Conservation (phyloP, 768 basidiomycete genomes). For the Podaxis mareebaensis region DNA sequence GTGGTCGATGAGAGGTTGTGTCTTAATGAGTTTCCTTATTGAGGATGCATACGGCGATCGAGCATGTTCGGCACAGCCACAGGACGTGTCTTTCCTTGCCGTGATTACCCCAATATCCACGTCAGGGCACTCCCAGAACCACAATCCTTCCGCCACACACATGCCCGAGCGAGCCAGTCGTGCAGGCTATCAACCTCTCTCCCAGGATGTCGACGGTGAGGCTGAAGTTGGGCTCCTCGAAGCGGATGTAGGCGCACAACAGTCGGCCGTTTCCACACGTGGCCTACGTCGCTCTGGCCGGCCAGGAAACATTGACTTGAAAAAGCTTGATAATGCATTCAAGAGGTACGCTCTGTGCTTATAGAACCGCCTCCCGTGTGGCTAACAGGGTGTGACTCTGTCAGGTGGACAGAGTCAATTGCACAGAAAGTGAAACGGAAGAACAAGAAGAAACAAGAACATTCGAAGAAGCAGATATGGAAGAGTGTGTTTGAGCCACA, state of each 20-base stretch:
- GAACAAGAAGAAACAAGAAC: constrained; percentile 66
- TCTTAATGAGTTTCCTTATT: neutral
- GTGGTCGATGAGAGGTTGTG: neutral
- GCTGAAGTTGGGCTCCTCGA: constrained; percentile 34
- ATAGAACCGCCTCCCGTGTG: neutral
- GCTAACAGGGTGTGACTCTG: neutral
- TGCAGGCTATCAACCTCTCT: constrained; percentile 49
- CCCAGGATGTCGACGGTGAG: constrained; percentile 42
- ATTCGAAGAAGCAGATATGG: constrained; percentile 72
- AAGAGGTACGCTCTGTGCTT: constrained; percentile 52
- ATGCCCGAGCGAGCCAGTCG: constrained; percentile 14
- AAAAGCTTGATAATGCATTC: constrained; percentile 80
- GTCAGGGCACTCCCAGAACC: neutral
- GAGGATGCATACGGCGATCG: neutral
- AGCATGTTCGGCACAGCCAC: constrained; percentile 13
- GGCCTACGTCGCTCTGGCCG: constrained; percentile 38
- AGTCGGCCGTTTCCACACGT: constrained; percentile 25
- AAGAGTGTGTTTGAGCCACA: constrained; percentile 79
- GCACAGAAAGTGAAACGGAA: constrained; percentile 83
- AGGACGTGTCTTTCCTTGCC: constrained; percentile 10
- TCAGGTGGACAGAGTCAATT: constrained; percentile 84
- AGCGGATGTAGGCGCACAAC: constrained; percentile 20
- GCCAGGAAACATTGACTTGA: constrained; percentile 74
- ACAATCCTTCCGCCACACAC: neutral
- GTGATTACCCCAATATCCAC: constrained; percentile 3